These are phyloP conservation scores for Annulohypoxylon bovei DNA, from an alignment of 495 filamentous ascomycete genomes.

Conservation along the genomic window DNA sequence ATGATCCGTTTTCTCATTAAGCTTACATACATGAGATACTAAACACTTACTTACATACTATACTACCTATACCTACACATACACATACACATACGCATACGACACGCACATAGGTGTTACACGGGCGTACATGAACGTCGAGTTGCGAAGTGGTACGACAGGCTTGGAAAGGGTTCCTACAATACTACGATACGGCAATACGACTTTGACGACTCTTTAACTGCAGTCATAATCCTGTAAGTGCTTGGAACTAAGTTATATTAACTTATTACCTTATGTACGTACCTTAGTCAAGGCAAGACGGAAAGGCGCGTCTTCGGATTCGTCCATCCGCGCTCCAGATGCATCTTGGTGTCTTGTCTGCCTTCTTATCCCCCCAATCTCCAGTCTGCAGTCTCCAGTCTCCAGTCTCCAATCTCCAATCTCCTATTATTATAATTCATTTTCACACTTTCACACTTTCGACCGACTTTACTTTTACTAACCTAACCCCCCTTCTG, in stretches of 20 bases:
- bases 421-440: background rate
- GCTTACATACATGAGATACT: conserved; percentile 23
- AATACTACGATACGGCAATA: conserved; percentile 16
- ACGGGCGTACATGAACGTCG: conserved; percentile 4
- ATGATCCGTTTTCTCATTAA: conserved; percentile 19
- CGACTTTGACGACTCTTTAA: conserved; percentile 6
- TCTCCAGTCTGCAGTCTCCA: background rate
- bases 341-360: conserved; percentile 2
- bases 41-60: background rate
- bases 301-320: conserved; percentile 20
- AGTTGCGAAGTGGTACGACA: conserved; percentile 21
- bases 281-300: conserved; percentile 37
- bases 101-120: conserved; percentile 16
- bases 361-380: background rate
- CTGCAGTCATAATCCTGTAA: conserved; percentile 36
- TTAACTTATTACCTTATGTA: conserved; percentile 35
- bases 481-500: background rate
- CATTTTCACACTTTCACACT: background rate
- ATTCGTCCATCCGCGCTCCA: conserved; percentile 29
- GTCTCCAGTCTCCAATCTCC: background rate
- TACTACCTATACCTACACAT: background rate
- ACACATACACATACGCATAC: conserved; percentile 8
- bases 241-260: conserved; percentile 14
- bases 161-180: conserved; percentile 6
- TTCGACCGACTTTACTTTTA: conserved; percentile 1